phyloP scores from a whole-genome alignment of 2,329 filamentous ascomycete genomes.

The Diatrype stigma region DNA sequence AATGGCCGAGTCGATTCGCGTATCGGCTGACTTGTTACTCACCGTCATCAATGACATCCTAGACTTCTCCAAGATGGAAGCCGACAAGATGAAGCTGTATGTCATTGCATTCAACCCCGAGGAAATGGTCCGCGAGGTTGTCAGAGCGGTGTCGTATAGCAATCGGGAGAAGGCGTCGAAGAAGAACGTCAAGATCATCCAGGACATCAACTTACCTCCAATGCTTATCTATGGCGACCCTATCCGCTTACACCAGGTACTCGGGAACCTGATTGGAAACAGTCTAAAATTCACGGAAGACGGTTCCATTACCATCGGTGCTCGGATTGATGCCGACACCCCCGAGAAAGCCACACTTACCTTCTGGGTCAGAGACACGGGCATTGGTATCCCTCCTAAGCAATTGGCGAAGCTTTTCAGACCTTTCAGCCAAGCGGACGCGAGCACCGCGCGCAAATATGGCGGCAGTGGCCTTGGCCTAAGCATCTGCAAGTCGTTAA shows the following conservation, averaged over 20 bases:
- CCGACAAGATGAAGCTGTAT: constrained; percentile 79
- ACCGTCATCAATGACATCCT: constrained; percentile 96
- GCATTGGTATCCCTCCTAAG: constrained; percentile 82
- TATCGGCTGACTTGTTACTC: constrained; percentile 80
- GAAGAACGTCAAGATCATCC: constrained; percentile 59
- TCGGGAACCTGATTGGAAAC: constrained; percentile 85
- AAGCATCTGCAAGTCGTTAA: constrained; percentile 91
- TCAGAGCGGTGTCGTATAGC: constrained; percentile 62
- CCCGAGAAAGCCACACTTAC: constrained; percentile 68
- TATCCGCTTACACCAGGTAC: constrained; percentile 62
- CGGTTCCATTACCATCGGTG: constrained; percentile 80
- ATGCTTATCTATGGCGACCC: constrained; percentile 67
- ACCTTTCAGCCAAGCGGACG: constrained; percentile 89
- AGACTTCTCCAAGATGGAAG: constrained; percentile 92
- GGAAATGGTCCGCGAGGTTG: constrained; percentile 64
- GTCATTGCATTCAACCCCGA: constrained; percentile 64
- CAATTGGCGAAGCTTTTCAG: constrained; percentile 83
- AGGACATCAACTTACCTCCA: constrained; percentile 70
- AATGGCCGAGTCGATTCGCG: constrained; percentile 81
- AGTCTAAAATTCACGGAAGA: constrained; percentile 90
- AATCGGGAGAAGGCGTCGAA: constrained; percentile 59
- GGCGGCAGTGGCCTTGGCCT: constrained; percentile 87
- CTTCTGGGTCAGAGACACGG: constrained; percentile 84
- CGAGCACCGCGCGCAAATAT: constrained; percentile 84
- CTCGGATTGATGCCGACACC: constrained; percentile 67